Evolutionary conservation across 768 basidiomycete species (phyloP).

Genomic region (Tylopilus subfusipes): DNA sequence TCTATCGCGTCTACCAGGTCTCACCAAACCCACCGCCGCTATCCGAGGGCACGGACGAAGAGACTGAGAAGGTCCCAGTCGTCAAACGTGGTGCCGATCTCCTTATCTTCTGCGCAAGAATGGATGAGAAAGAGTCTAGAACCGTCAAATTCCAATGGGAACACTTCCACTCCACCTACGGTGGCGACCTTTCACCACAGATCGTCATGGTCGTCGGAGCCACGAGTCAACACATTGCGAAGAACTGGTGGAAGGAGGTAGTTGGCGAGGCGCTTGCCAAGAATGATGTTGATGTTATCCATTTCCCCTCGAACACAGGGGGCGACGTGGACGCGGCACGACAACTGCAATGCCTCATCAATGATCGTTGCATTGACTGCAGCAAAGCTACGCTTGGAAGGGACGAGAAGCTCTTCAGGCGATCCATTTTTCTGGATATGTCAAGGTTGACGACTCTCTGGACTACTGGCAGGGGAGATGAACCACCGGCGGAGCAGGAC

Average conservation of each 20-base stretch:
- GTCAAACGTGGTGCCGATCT: conserved; percentile 26
- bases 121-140: not conserved
- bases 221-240: conserved; percentile 7
- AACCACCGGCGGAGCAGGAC: conserved; percentile 5
- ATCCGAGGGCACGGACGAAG: conserved; percentile 2
- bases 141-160: conserved; percentile 25
- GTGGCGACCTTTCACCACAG: conserved; percentile 26
- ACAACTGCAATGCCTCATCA: conserved; percentile 16
- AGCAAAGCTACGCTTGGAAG: conserved; percentile 5
- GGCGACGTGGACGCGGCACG: not conserved
- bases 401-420: conserved; percentile 14
- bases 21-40: not conserved
- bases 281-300: conserved; percentile 11
- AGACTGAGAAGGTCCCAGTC: conserved; percentile 1
- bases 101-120: conserved; percentile 23
- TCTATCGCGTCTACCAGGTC: conserved; percentile 26
- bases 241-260: conserved; percentile 22
- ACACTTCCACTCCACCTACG: conserved; percentile 23
- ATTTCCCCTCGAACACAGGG: not conserved
- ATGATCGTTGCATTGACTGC: conserved; percentile 22
- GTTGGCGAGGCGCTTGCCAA: not conserved
- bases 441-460: conserved; percentile 6
- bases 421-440: conserved; percentile 12
- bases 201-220: conserved; percentile 25
- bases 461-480: conserved; percentile 2